Percentiles rank a stretch among this genome's conserved stretches.
Conservation (phyloP, 2,329 filamentous ascomycete genomes). For the Fusarium odoratissimum region DNA sequence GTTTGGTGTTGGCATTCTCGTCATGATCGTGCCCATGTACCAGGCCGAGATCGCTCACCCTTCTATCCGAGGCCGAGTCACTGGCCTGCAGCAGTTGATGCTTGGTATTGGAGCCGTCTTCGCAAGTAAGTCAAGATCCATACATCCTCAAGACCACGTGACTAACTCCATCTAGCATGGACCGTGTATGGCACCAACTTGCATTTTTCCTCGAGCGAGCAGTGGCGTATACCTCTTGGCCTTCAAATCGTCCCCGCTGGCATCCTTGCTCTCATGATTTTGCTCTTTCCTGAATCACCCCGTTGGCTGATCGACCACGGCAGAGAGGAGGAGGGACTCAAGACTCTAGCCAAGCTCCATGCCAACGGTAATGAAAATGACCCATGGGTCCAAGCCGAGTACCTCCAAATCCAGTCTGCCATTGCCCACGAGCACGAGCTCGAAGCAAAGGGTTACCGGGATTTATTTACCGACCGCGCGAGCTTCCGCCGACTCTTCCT, state of each 20-base stretch:
- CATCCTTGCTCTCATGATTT: background rate
- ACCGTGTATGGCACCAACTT: background rate
- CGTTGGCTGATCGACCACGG: background rate
- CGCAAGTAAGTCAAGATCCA: background rate
- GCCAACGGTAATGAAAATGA: background rate
- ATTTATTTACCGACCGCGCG: background rate
- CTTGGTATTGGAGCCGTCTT: background rate
- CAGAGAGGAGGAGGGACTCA: background rate
- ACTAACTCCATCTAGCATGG: background rate
- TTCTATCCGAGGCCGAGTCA: background rate
- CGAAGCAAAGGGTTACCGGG: background rate
- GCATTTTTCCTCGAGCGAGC: background rate
- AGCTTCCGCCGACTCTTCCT: background rate
- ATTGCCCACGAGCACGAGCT: background rate
- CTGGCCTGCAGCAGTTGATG: background rate
- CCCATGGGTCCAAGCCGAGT: background rate
- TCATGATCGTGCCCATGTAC: background rate
- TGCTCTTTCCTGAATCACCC: background rate
- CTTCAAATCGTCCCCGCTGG: background rate
- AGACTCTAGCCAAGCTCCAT: background rate
- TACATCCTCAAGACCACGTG: accelerated
- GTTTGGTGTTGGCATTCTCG: background rate
- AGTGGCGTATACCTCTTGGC: background rate
- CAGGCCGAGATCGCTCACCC: background rate
- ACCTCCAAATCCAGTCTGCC: background rate